These are phyloP conservation scores for Protomyces macrosporus DNA, from an alignment of 1,139 yeast species.

Conservation along the genomic window DNA sequence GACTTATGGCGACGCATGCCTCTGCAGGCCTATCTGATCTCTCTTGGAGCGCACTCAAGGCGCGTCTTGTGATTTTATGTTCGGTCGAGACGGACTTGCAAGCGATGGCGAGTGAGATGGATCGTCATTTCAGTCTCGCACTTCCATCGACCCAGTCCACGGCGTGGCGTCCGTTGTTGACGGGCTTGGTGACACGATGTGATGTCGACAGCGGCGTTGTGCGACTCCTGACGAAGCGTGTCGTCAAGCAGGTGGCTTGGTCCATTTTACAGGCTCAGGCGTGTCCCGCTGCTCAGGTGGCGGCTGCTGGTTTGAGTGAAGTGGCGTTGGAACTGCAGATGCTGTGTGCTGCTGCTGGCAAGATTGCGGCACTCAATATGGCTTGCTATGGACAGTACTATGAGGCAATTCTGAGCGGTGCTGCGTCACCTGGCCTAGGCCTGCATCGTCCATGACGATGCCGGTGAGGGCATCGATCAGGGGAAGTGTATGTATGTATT, in stretches of 20 bases:
- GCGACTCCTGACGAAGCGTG: constrained; percentile 1
- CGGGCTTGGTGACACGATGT: not conserved
- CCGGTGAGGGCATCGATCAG: too few relatives aligned
- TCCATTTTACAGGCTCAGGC: not conserved
- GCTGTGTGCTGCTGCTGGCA: not conserved
- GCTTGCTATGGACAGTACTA: constrained; percentile 9
- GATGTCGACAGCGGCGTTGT: not conserved
- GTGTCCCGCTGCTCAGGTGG: not conserved
- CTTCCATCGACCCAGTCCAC: too few relatives aligned
- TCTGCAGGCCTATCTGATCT: not conserved
- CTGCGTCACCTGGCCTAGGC: too few relatives aligned
- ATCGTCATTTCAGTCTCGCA: constrained; percentile 6
- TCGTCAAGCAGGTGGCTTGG: not conserved
- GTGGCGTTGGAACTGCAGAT: constrained; percentile 2
- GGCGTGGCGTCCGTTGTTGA: not conserved
- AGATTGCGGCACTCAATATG: constrained; percentile 2
- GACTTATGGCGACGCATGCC: not conserved
- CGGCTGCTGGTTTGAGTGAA: constrained; percentile 6
- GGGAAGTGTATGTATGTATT: too few relatives aligned
- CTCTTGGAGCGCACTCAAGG: constrained; percentile 1
- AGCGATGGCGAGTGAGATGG: constrained; percentile 9
- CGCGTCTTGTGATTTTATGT: not conserved
- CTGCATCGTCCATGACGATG: too few relatives aligned
- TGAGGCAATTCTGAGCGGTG: not conserved
- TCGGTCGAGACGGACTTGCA: not conserved